These are phyloP conservation scores for Coelastrella sp. DNA, from an alignment of 139 green algal species.

Conservation along the genomic window DNA sequence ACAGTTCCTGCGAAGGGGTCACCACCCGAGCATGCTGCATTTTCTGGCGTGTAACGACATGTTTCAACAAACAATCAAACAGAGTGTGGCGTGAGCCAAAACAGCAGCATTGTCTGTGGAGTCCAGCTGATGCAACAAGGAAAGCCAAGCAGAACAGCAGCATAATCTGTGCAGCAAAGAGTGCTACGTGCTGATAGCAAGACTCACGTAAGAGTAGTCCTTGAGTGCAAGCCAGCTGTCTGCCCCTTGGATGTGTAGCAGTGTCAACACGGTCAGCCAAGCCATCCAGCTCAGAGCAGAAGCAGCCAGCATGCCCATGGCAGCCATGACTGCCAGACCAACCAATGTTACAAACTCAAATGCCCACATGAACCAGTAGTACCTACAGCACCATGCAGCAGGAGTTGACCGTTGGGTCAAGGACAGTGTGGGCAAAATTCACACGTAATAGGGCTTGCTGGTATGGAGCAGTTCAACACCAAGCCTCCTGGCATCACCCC, in stretches of 20 bases:
- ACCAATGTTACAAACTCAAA: conserved; percentile 17
- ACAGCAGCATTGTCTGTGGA: too few species aligned
- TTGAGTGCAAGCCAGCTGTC: conserved; percentile 25
- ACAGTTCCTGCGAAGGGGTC: too few species aligned
- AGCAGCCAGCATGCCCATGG: conserved; percentile 9
- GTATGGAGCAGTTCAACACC: too few species aligned
- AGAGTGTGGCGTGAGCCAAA: too few species aligned
- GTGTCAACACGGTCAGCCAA: conserved; percentile 26
- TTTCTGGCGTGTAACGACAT: too few species aligned
- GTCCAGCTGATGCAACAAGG: too few species aligned
- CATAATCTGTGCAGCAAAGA: neutral
- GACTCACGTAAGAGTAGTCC: neutral
- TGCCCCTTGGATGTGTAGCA: conserved; percentile 32
- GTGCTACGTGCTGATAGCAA: neutral
- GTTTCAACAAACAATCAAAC: too few species aligned
- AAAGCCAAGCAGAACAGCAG: too few species aligned
- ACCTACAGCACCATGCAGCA: conserved; percentile 15
- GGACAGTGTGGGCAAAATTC: too few species aligned
- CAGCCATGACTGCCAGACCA: conserved; percentile 9
- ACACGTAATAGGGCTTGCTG: neutral
- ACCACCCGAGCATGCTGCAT: too few species aligned
- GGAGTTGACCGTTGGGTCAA: neutral
- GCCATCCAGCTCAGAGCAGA: conserved; percentile 29
- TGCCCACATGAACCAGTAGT: conserved; percentile 39
- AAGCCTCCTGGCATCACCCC: too few species aligned